Evolutionary conservation across 2,329 filamentous ascomycete genomes (phyloP), one percentile per base, ranked within the genome.

Genomic region (Xylaria sp.): DNA sequence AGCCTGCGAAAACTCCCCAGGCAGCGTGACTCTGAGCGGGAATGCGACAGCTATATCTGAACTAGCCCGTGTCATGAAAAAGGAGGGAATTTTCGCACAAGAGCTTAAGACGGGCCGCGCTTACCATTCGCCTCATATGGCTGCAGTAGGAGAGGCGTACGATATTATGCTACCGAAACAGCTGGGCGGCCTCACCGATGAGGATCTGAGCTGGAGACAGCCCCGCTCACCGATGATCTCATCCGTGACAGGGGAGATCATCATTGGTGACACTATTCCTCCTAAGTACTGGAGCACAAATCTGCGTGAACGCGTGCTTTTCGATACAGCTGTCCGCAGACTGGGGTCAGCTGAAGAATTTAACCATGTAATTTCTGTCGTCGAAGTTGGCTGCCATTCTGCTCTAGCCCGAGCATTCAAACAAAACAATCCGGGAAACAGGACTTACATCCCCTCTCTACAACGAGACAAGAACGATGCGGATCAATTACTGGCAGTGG

Each of bases 1-100:
- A 32, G 72, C 78, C n/a, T 80, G 78, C 60, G 80, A 82, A 3
- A 76, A 67, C 45, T 69, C 67, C 1, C 60, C 64, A 30, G 34
- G 82, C 30, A 83, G 85, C 67, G 82, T 83, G 20, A 78, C 85
- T 18, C 83, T 84, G 55, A 83, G 83, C 25, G 83, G 84, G 10
- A 81, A 85, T 7, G 82, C 82, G 10, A 81, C 80, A 36, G 83
- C 80, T 1, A 61, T 82, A 41, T 78, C 81, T 71, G 76, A 76
- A 1, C 74, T 86, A 3, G 80, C 78, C 69, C 76, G 80, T 48
- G 70, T 79, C 4, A 72, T 82, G 58, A 81, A 81, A 39, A 81
- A 80, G 10, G 75, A 80, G 23, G 80, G 83, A 20, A 82, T 84
- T 63, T 85, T 85, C 39, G 85, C 83, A 0, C 83, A 84, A 3